Percentiles rank a stretch among this genome's conserved stretches.
Evolutionary conservation across 441 rosid genomes (phyloP).

Genomic region (Syzygium syzygioides): DNA sequence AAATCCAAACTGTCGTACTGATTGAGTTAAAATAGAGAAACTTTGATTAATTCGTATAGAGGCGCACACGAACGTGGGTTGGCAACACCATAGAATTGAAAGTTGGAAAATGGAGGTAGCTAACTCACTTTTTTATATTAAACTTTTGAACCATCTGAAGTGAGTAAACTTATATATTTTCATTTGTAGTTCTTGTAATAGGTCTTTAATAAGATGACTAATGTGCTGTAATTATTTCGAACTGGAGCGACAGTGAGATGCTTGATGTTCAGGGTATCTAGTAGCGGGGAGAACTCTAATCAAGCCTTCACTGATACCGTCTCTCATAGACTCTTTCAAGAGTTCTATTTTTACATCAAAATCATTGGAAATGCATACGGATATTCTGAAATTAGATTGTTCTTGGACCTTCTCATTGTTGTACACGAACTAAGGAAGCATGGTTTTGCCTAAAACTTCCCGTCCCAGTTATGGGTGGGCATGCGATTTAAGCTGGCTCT

Average conservation of each 20-base stretch:
- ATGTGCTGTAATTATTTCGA: background rate
- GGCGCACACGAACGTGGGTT: background rate
- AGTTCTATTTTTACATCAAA: background rate
- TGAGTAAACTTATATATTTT: background rate
- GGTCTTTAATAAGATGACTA: background rate
- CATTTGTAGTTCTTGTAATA: background rate
- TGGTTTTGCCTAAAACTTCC: background rate
- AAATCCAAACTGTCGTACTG: background rate
- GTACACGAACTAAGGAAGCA: background rate
- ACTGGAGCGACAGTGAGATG: background rate
- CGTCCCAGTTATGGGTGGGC: background rate
- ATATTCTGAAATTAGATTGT: background rate
- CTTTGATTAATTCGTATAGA: background rate
- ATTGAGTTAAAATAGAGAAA: background rate
- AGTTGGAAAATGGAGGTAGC: background rate
- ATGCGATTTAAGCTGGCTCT: background rate
- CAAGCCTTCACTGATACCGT: fast-evolving
- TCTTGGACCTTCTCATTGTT: background rate
- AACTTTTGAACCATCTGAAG: background rate
- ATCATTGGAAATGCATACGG: background rate
- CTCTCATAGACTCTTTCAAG: background rate
- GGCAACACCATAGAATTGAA: background rate
- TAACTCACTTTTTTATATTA: background rate
- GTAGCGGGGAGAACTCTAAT: background rate
- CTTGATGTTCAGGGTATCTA: background rate